Conservation (phyloP, 345 rosid species). For the Populus euphratica region DNA sequence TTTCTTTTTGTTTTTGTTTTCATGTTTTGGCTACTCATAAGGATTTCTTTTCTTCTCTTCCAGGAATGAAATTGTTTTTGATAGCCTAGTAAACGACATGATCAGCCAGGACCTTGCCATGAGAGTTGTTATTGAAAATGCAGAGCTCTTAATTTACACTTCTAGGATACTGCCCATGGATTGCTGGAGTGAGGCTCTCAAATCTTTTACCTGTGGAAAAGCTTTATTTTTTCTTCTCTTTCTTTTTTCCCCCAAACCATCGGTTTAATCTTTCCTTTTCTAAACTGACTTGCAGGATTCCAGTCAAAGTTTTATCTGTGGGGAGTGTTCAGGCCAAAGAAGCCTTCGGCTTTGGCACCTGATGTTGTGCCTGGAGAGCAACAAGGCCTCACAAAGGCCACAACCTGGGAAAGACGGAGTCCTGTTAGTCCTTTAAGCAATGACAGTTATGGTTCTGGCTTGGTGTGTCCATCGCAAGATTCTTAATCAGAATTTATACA, state of each 20-base stretch:
- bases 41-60: not conserved
- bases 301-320: constrained; percentile 53
- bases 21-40: not conserved
- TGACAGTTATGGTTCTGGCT: not conserved
- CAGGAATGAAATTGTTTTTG: constrained; percentile 44
- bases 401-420: not conserved
- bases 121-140: constrained; percentile 46
- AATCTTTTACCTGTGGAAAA: not conserved
- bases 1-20: not conserved
- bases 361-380: not conserved
- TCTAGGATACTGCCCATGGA: constrained; percentile 51
- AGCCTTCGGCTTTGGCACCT: not conserved
- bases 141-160: constrained; percentile 63
- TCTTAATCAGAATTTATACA: not conserved
- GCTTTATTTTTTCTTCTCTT: not conserved
- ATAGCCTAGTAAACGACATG: constrained; percentile 48
- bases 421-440: constrained; percentile 13
- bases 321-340: constrained; percentile 63
- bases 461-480: not conserved
- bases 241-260: not conserved
- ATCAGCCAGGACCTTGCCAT: constrained; percentile 45
- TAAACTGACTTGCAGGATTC: constrained; percentile 40
- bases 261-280: not conserved
- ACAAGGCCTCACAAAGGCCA: not conserved
- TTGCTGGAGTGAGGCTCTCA: constrained; percentile 53